Conservation (phyloP, 768 basidiomycete species). For the Lactifluus subvellereus region DNA sequence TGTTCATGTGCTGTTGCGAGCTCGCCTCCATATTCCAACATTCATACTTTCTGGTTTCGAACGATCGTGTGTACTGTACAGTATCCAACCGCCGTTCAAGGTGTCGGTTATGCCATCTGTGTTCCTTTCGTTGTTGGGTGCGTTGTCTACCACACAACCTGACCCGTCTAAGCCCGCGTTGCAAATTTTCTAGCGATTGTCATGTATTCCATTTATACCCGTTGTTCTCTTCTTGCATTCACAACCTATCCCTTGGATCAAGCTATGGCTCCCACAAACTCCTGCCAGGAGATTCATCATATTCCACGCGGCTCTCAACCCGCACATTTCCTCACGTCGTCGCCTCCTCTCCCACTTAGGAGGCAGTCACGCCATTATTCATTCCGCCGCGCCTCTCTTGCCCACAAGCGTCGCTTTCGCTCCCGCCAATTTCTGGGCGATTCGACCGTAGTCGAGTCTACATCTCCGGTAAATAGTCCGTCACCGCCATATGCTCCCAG, state of each 20-base stretch:
- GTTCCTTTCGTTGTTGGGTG: not conserved
- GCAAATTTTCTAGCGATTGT: not conserved
- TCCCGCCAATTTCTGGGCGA: conserved; percentile 1
- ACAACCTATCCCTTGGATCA: conserved; percentile 12
- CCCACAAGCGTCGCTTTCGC: conserved; percentile 12
- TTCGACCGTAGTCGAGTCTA: not conserved
- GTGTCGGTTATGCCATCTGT: not conserved
- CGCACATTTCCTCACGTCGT: not conserved
- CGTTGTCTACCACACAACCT: not conserved
- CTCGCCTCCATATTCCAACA: too few relatives aligned
- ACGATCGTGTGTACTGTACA: too few relatives aligned
- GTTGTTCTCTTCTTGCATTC: conserved; percentile 10
- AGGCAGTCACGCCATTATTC: conserved; percentile 1
- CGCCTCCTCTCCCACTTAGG: not conserved
- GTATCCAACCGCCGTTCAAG: not conserved
- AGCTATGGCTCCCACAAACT: conserved; percentile 15
- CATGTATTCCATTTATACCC: conserved; percentile 10
- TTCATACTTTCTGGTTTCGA: too few relatives aligned
- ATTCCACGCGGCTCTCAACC: not conserved
- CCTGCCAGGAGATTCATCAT: conserved; percentile 1
- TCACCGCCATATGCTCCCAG: not conserved
- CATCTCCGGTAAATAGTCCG: not conserved
- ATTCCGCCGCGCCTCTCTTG: not conserved
- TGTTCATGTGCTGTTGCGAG: too few relatives aligned
- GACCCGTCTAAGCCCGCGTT: not conserved